phyloP scores from a whole-genome alignment of 345 rosid genomes.

The Eucalyptus curtisii region DNA sequence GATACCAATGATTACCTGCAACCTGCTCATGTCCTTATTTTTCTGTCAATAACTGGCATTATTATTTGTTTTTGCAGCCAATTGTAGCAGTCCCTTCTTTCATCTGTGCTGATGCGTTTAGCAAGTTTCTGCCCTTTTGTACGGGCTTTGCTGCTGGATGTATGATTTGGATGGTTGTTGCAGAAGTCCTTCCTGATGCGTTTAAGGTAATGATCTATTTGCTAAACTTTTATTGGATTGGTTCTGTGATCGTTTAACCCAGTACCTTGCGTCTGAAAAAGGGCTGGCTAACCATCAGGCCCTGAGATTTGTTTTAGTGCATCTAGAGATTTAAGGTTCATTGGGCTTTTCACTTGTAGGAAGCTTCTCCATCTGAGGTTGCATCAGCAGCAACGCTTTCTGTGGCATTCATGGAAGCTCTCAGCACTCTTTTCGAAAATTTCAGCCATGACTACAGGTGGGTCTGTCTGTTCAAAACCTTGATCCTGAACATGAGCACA shows the following conservation, averaged over 20 bases:
- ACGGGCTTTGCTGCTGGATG: conserved; percentile 99
- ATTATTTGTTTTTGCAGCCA: conserved; percentile 42
- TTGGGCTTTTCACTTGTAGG: conserved; percentile 24
- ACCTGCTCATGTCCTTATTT: background rate
- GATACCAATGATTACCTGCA: background rate
- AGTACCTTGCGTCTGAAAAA: background rate
- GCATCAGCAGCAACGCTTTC: conserved; percentile 95
- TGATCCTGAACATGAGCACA: background rate
- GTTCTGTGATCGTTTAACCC: background rate
- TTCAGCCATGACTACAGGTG: conserved; percentile 88
- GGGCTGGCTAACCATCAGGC: background rate
- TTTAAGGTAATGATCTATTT: conserved; percentile 52
- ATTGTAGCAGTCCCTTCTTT: conserved; percentile 96
- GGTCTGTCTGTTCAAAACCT: conserved; percentile 1
- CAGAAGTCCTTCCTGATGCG: conserved; percentile 99
- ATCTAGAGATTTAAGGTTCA: background rate
- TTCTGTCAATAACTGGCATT: background rate
- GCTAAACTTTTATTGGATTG: background rate
- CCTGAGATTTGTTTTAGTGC: background rate
- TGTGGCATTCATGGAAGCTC: conserved; percentile 96
- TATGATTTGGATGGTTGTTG: conserved; percentile 99
- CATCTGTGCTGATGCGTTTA: conserved; percentile 94
- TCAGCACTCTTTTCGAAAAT: conserved; percentile 68
- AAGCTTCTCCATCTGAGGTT: conserved; percentile 89
- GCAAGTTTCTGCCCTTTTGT: conserved; percentile 91